Base-by-base conservation (phyloP, 2,329 filamentous ascomycete species). In the Pseudocercospora pini-densiflorae region DNA sequence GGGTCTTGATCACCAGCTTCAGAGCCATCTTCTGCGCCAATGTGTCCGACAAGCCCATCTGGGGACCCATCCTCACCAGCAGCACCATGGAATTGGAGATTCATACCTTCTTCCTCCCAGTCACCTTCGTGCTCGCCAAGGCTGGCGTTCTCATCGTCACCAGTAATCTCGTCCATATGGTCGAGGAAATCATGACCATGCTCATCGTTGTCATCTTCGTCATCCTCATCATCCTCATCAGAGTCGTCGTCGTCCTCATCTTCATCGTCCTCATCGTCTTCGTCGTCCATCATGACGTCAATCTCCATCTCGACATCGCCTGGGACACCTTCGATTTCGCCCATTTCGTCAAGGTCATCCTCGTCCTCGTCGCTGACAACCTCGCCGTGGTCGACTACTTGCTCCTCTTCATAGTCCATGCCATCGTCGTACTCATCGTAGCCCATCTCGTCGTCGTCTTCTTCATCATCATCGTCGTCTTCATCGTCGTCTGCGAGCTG, bases 341-440 rank as follows among this genome's bases (percentile, higher is more conserved):
- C 94, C 85, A 96, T 94, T 45, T 89, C 92, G 68, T 89, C 89
- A 60, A 93, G 86, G 29, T 92, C 92, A 64, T 96, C 92, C 69
- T 91, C 85, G 67, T 96, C 92, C 65, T 95, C 92, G 75, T 96
- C 94, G 74, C 94, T 97, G 65, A 97, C 89, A 64, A 94, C 91
- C 71, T 95, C 92, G 74, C 93, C 92, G 65, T 92, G 92, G 74
- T 94, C 92, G 70, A 88, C 87, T 0, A 89, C 92, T 64, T 90
- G 90, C 86, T 93, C 93, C 71, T 94, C 92, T 53, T 95, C 93
- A 73, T 96, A 97, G 62, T 96, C 92, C 89, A 97, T 95, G 71
- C 97, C 94, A 43, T 97, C 88, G 23, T 86, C 93, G 72, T 93
- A 94, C 66, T 94, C 92, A 67, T 95, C 93, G 59, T 93, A 92